These are phyloP conservation scores for Trifolium fragiferum DNA, from an alignment of 306 rosid genomes.

Conservation along the genomic window DNA sequence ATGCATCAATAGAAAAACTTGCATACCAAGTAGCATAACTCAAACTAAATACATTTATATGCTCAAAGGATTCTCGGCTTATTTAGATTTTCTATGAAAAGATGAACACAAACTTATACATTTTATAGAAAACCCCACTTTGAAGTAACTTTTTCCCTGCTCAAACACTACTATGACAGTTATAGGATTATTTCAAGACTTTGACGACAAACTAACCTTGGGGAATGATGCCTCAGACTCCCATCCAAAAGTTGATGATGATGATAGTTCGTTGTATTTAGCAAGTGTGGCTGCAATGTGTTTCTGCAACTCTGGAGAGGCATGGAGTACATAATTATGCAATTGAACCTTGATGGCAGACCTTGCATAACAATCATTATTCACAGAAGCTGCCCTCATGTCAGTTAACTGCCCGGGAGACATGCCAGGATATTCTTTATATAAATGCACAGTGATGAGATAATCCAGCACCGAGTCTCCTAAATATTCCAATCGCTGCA, in stretches of 20 bases:
- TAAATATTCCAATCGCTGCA: slow-evolving; percentile 80
- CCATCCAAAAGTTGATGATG: slow-evolving; percentile 67
- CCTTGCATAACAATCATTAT: slow-evolving; percentile 74
- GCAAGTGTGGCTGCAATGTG: slow-evolving; percentile 49
- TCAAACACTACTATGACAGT: neutral
- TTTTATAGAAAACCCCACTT: neutral
- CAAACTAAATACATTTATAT: too few species aligned
- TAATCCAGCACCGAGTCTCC: slow-evolving; percentile 82
- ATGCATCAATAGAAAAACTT: too few species aligned
- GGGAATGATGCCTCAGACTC: slow-evolving; percentile 67
- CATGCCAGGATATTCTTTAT: slow-evolving; percentile 62
- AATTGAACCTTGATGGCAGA: slow-evolving; percentile 63
- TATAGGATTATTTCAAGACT: slow-evolving; percentile 9
- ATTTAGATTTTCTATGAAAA: too few species aligned
- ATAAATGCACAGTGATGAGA: slow-evolving; percentile 64
- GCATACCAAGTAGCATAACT: too few species aligned
- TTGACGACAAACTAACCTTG: slow-evolving; percentile 59
- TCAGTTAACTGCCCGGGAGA: slow-evolving; percentile 76
- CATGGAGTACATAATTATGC: slow-evolving; percentile 67
- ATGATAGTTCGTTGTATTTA: slow-evolving; percentile 42
- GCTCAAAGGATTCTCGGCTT: too few species aligned
- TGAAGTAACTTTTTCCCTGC: neutral
- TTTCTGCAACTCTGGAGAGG: slow-evolving; percentile 61
- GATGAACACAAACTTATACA: neutral
- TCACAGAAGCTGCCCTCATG: slow-evolving; percentile 81